These are phyloP conservation scores for Vanderwaltozyma yarrowii DNA, from an alignment of 805 yeast species.

Conservation along the genomic window DNA sequence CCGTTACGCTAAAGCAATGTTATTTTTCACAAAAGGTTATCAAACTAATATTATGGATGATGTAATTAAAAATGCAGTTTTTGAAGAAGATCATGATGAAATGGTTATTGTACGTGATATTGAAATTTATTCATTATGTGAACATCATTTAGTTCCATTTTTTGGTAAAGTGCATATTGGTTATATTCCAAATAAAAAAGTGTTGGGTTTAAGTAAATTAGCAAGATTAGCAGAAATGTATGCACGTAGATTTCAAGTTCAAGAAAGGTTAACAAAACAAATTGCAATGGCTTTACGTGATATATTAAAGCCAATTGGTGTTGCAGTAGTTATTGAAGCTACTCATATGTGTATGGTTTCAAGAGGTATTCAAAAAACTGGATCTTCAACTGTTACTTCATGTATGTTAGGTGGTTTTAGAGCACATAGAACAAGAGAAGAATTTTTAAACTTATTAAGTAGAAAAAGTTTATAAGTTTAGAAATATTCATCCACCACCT, in stretches of 20 bases:
- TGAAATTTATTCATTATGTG: slow-evolving; percentile 86
- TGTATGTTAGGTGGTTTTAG: slow-evolving; percentile 97
- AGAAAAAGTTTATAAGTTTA: slow-evolving; percentile 30
- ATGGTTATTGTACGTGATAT: slow-evolving; percentile 97
- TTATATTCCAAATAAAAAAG: slow-evolving; percentile 92
- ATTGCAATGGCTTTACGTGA: slow-evolving; percentile 93
- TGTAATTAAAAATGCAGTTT: slow-evolving; percentile 89
- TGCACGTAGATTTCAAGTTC: slow-evolving; percentile 92
- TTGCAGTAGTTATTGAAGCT: slow-evolving; percentile 96
- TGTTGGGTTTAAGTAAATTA: slow-evolving; percentile 82
- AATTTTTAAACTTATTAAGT: slow-evolving; percentile 73
- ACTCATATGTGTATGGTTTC: slow-evolving; percentile 99
- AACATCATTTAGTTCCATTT: slow-evolving; percentile 96
- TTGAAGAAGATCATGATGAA: slow-evolving; percentile 97
- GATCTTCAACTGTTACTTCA: slow-evolving; percentile 86
- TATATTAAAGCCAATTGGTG: slow-evolving; percentile 88
- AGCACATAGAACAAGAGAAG: slow-evolving; percentile 93
- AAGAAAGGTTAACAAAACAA: slow-evolving; percentile 92
- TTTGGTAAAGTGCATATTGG: slow-evolving; percentile 96
- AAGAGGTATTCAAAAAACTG: slow-evolving; percentile 93
- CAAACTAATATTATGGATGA: slow-evolving; percentile 81
- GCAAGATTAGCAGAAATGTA: slow-evolving; percentile 98
- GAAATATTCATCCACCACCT: too few species aligned
- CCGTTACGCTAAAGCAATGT: slow-evolving; percentile 93
- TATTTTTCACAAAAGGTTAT: slow-evolving; percentile 91